These are phyloP conservation scores for Trichomonas gallinae DNA, from an alignment of 208 protist genomes.

Conservation along the genomic window DNA sequence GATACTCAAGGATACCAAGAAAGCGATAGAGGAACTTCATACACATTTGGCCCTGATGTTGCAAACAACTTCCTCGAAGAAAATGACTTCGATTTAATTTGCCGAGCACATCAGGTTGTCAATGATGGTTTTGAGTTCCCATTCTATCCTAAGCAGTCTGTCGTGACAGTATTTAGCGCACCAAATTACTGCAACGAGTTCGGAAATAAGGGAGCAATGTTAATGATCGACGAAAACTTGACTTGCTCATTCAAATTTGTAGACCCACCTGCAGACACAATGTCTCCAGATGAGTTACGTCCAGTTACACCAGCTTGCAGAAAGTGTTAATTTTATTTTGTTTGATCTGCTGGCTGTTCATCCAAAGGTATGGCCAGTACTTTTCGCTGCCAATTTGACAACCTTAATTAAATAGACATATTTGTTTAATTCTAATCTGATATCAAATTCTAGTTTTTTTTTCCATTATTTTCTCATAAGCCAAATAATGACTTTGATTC, in stretches of 20 bases:
- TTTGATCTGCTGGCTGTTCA: too few relatives aligned
- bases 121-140: slow-evolving; percentile 78
- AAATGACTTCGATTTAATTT: slow-evolving; percentile 96
- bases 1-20: slow-evolving; percentile 80
- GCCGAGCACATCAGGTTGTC: slow-evolving; percentile 86
- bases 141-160: slow-evolving; percentile 81
- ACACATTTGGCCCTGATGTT: slow-evolving; percentile 90
- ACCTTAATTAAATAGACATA: too few relatives aligned
- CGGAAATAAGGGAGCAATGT: slow-evolving; percentile 94
- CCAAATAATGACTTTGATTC: too few relatives aligned
- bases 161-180: slow-evolving; percentile 99
- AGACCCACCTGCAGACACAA: neutral
- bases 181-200: slow-evolving; percentile 99
- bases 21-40: slow-evolving; percentile 92
- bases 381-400: too few relatives aligned
- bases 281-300: neutral
- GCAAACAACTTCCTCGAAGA: slow-evolving; percentile 89
- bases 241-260: slow-evolving; percentile 48
- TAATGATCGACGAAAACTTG: slow-evolving; percentile 47
- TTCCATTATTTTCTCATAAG: too few relatives aligned
- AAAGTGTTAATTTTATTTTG: neutral
- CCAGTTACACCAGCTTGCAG: neutral
- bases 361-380: too few relatives aligned
- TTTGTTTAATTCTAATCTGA: too few relatives aligned
- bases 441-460: too few relatives aligned